phyloP scores from a whole-genome alignment of 1,284 basidiomycete species.

The Apiotrichum gamsii region DNA sequence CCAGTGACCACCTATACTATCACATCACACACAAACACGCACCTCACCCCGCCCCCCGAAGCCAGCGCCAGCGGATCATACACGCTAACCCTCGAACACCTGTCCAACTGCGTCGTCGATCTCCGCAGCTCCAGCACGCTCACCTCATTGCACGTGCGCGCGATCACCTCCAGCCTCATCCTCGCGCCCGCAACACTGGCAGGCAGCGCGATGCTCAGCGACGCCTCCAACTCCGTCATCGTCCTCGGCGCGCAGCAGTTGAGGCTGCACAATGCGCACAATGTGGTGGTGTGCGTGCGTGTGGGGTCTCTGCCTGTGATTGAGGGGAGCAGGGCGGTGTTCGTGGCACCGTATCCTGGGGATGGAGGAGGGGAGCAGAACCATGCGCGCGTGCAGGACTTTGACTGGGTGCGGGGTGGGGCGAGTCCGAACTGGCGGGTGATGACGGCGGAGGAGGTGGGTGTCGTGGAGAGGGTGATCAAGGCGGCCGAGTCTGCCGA shows the following conservation, averaged over 20 bases:
- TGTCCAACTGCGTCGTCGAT: constrained; percentile 59
- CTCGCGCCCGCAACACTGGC: constrained; percentile 56
- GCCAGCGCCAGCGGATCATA: constrained; percentile 13
- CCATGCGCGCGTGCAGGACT: constrained; percentile 60
- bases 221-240: constrained; percentile 57
- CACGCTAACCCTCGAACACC: constrained; percentile 25
- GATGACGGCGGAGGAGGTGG: constrained; percentile 16
- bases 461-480: background rate
- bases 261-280: constrained; percentile 65
- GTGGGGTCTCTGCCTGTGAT: constrained; percentile 66
- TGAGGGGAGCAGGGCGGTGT: constrained; percentile 59
- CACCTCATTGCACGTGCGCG: constrained; percentile 58
- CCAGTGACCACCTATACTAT: constrained; percentile 24
- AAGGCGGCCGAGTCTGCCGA: background rate
- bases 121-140: constrained; percentile 47
- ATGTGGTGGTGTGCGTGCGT: constrained; percentile 58
- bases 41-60: background rate
- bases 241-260: constrained; percentile 73
- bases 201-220: constrained; percentile 65
- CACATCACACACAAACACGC: constrained; percentile 50
- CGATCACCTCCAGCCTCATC: constrained; percentile 55
- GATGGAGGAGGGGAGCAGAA: too few relatives aligned
- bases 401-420: constrained; percentile 66
- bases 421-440: constrained; percentile 67
- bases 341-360: constrained; percentile 58